Conservation (phyloP, 441 rosid genomes). For the Pelargonium citronellum region DNA sequence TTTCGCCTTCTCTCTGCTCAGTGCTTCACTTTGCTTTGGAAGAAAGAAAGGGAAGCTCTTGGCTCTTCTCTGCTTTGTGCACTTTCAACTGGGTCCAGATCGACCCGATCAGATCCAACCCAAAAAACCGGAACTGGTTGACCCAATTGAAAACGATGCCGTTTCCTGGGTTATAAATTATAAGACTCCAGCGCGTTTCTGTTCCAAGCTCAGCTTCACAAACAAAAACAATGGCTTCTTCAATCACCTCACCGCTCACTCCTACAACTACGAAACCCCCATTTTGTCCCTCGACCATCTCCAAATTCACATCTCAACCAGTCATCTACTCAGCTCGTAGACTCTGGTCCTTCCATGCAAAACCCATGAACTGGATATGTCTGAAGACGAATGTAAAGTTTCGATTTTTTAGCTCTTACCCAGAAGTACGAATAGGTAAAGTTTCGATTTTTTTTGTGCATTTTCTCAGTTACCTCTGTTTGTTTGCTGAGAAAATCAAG, state of each 20-base stretch:
- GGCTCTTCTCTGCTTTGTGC: neutral
- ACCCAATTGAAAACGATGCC: neutral
- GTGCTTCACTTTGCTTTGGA: conserved; percentile 15
- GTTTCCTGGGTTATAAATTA: no score
- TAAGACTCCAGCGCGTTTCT: no score
- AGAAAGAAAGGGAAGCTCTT: conserved; percentile 1
- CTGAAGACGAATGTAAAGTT: conserved; percentile 60
- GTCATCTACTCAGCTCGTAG: conserved; percentile 38
- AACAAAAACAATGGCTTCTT: conserved; percentile 38
- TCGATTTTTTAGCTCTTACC: conserved; percentile 43
- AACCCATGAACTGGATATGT: conserved; percentile 39
- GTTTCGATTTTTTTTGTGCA: neutral
- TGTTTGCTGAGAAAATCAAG: neutral
- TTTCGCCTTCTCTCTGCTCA: neutral
- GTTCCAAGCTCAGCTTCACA: no score
- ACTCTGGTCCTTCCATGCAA: conserved; percentile 54
- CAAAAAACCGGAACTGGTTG: neutral
- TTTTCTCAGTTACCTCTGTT: conserved; percentile 2
- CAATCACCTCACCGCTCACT: conserved; percentile 28
- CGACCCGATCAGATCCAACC: no score
- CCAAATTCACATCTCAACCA: conserved; percentile 30
- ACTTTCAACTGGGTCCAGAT: neutral
- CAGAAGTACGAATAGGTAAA: conserved; percentile 88
- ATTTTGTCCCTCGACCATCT: conserved; percentile 28
- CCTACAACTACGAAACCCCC: conserved; percentile 29